phyloP scores from a whole-genome alignment of 1,284 basidiomycete genomes.

The Cryptococcus sp. region DNA sequence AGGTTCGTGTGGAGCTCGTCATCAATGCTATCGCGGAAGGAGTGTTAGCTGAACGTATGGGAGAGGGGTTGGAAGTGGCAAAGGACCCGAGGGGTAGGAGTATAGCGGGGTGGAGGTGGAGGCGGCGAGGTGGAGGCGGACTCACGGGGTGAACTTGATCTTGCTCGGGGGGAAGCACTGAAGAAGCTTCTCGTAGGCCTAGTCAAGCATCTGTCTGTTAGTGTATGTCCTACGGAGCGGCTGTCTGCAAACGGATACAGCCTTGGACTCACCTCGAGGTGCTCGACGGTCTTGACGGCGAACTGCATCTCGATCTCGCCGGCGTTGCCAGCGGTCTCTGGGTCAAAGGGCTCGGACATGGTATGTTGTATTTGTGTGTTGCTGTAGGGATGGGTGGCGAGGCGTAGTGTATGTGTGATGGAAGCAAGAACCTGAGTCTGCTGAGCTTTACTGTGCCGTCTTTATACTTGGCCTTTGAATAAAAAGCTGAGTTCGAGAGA shows the following conservation, averaged over 20 bases:
- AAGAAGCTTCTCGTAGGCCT: slow-evolving; percentile 96
- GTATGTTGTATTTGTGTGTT: slow-evolving; percentile 2
- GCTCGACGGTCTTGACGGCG: slow-evolving; percentile 93
- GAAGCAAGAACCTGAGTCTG: not conserved
- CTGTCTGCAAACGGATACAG: too few relatives aligned
- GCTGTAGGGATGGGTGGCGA: not conserved
- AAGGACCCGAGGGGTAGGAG: not conserved
- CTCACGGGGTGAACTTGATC: slow-evolving; percentile 76
- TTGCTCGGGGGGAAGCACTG: slow-evolving; percentile 73
- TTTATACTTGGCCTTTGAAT: not conserved
- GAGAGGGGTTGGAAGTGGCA: not conserved
- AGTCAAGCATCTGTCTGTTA: slow-evolving; percentile 22
- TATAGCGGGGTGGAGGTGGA: not conserved
- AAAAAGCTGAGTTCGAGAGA: not conserved
- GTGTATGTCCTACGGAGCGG: not conserved
- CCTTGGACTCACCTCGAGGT: slow-evolving; percentile 66
- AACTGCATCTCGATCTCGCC: slow-evolving; percentile 98
- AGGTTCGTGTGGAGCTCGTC: slow-evolving; percentile 86
- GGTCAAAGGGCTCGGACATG: slow-evolving; percentile 64
- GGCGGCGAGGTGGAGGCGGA: slow-evolving; percentile 8
- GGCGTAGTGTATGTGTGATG: not conserved
- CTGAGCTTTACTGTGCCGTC: not conserved
- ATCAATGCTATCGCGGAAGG: slow-evolving; percentile 61
- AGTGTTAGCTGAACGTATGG: not conserved
- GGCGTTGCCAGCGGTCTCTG: slow-evolving; percentile 81